Conservation (phyloP, 352 stramenopile genomes). For the Phytophthora cactorum region DNA sequence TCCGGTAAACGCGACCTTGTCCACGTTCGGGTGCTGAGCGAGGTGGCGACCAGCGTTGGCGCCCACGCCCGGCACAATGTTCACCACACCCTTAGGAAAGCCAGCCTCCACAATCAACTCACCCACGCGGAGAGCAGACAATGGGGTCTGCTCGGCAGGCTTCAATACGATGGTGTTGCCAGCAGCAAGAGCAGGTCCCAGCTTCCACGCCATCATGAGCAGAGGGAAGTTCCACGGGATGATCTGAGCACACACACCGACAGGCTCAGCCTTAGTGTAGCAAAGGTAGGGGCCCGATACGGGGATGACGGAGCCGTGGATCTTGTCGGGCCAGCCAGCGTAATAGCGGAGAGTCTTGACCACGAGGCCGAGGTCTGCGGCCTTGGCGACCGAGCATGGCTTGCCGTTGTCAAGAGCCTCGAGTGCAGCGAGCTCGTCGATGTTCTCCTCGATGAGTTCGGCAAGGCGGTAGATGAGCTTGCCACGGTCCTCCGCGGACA, state of each 20-base stretch:
- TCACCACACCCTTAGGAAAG: constrained; percentile 81
- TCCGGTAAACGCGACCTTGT: constrained; percentile 88
- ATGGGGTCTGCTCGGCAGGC: constrained; percentile 92
- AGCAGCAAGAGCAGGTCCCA: constrained; percentile 84
- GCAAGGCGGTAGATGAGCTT: constrained; percentile 47
- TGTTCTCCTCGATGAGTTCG: constrained; percentile 61
- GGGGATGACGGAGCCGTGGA: constrained; percentile 75
- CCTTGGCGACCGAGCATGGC: constrained; percentile 79
- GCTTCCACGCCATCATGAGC: constrained; percentile 95
- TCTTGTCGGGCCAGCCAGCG: constrained; percentile 89
- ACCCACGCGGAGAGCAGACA: constrained; percentile 90
- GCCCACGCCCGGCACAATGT: constrained; percentile 72
- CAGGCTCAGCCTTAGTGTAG: constrained; percentile 78
- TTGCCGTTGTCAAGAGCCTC: constrained; percentile 97
- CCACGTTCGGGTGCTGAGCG: constrained; percentile 51
- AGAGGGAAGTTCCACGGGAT: constrained; percentile 84
- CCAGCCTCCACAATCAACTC: constrained; percentile 82
- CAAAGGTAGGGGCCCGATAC: constrained; percentile 55
- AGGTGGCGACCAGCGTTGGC: constrained; percentile 44
- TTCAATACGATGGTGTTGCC: constrained; percentile 96
- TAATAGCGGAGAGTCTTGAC: constrained; percentile 94
- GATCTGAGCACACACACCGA: constrained; percentile 78
- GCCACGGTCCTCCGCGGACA: constrained; percentile 41
- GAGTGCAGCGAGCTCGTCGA: constrained; percentile 70
- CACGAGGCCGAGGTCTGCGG: constrained; percentile 81